Evolutionary conservation across 345 rosid species (phyloP), one percentile per base, ranked within the genome.

Genomic region (Aurinia saxatilis): DNA sequence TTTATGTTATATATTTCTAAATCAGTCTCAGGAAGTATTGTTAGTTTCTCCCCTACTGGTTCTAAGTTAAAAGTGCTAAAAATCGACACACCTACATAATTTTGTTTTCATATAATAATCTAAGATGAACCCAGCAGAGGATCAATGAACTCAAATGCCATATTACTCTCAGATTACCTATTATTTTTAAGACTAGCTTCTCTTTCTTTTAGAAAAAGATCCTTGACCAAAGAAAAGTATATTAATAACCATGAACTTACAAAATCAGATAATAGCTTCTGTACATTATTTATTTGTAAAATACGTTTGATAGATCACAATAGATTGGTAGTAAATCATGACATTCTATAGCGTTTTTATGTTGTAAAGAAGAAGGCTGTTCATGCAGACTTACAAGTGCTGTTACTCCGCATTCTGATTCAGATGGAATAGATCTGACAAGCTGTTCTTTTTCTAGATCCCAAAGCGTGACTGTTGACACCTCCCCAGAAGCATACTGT

Each of bases 401-500:
- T 53, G 99, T 86, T 60, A 88, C 70, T 33, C 87, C 81, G 65
- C 86, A 84, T 30, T 90, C 95, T 27, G 97, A 75, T 27, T 81
- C 79, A 23, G 89, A 75, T 8, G 88, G 81, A 68, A 95, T 69
- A 50, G 96, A 72, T 72, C 78, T 79, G 74, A 88, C 66, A 39
- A 84, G 85, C 70, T 80, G 89, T 78, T 90, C 99, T 72, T 82
- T 95, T 38, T 95, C 99, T 56, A 95, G 73, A 81, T 95, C 96
- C 97, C 97, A 95, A 53, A 84, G 78, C 79, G 74, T 69, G 68
- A 95, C 77, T 41, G 93, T 81, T 53, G 98, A 82, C 68, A 80
- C 54, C 79, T 90, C 99, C 70, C 95, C 92, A 29, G 96, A 84
- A 37, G 96, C 87, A 79, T 87, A 93, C 99, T 93, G 74, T 69